Percentiles rank a stretch among this genome's conserved stretches.
These are phyloP conservation scores for Magnolia sinica DNA, from an alignment of 164 flowering plant genomes.

Conservation along the genomic window DNA sequence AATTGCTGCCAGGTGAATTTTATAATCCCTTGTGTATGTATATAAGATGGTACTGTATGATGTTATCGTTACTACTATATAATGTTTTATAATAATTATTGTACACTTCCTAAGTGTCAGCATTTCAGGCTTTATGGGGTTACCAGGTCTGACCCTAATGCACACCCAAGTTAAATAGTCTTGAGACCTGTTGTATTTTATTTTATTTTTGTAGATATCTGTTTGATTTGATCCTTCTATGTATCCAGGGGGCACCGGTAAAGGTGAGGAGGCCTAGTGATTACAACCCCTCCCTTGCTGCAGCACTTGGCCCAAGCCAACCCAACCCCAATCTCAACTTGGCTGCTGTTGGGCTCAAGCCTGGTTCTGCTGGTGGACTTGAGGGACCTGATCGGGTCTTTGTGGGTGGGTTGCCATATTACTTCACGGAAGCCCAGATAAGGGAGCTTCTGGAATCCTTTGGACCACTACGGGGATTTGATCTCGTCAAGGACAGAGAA, in stretches of 20 bases:
- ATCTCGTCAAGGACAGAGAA: slow-evolving; percentile 96
- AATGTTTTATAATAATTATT: too few relatives aligned
- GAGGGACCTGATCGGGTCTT: slow-evolving; percentile 99
- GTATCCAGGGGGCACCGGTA: slow-evolving; percentile 84
- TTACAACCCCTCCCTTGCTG: slow-evolving; percentile 98
- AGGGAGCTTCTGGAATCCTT: slow-evolving; percentile 92
- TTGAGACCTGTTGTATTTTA: too few relatives aligned
- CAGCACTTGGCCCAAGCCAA: slow-evolving; percentile 97
- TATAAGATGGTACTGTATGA: too few relatives aligned
- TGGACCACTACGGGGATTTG: slow-evolving; percentile 95
- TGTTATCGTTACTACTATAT: too few relatives aligned
- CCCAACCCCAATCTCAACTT: slow-evolving; percentile 89
- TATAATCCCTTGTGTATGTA: too few relatives aligned
- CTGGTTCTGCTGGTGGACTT: slow-evolving; percentile 93
- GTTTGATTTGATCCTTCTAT: not conserved
- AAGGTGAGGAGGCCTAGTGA: slow-evolving; percentile 99
- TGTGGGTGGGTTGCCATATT: slow-evolving; percentile 98
- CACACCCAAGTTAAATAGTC: too few relatives aligned
- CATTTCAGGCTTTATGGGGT: too few relatives aligned
- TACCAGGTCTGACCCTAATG: too few relatives aligned
- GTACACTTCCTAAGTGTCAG: not conserved
- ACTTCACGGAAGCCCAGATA: slow-evolving; percentile 87
- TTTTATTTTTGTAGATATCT: not conserved
- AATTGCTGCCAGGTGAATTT: too few relatives aligned
- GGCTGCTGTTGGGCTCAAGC: slow-evolving; percentile 90